Evolutionary conservation across 306 rosid species (phyloP), one percentile per base, ranked within the genome.

Genomic region (Dryas alaskensis): DNA sequence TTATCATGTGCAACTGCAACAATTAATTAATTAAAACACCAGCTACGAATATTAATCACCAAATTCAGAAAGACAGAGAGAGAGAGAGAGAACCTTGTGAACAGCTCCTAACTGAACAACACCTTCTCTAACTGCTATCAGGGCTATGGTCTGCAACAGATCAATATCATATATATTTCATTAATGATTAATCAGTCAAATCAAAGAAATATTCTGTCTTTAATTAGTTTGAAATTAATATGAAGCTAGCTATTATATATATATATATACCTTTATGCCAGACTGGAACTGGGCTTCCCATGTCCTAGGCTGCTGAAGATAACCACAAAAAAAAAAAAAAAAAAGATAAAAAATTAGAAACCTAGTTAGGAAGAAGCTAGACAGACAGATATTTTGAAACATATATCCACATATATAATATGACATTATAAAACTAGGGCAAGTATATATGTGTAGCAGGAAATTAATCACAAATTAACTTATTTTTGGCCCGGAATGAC

Each of bases 281-380:
- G 98, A 95, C 84, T 92, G 90, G 80, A 95, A 95, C 88, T 95
- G 99, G 46, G 99, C 98, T 86, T 95, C 99, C 99, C 99, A 95
- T 58, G 99, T 95, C 80, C 99, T 81, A 80, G 99, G 99, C 74
- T 92, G 96, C 99, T 95, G 92, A 37, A 79, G 47, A 31, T 1
- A 31, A 31, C 37, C 67, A 72, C n/a, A n/a, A n/a, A n/a, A 19
- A 19, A 81, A 79, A 76, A 44, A 13, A 12, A 59, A 60, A 59
- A 61, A 63, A 22, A 22, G 22, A 22, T 22, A 22, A 22, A 22
- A 79, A 69, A 42, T 12, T 57, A 60, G 60, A 67, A 9, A 61
- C 67, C 50, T 55, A 31, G 37, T 31, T 31, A 31, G 37, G 37
- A 55, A 16, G 19, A 25, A 60, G 40, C 71, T 58, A 65, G 22